Evolutionary conservation across 257 asterid genomes (phyloP).

Genomic region (Catharanthus roseus): DNA sequence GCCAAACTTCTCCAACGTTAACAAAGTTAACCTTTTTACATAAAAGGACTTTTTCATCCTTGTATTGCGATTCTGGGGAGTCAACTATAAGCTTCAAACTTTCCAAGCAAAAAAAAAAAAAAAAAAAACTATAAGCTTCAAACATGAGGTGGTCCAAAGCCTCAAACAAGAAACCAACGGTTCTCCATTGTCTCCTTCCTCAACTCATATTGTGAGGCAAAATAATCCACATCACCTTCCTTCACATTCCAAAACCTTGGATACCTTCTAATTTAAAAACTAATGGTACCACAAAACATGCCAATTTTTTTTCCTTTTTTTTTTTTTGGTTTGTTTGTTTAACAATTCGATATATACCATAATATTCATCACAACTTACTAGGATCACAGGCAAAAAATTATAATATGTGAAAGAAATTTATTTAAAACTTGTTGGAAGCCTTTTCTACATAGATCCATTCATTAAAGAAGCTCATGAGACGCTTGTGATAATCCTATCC

Average conservation of each 20-base stretch:
- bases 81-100: background rate
- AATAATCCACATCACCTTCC: background rate
- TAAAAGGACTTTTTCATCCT: too few relatives aligned
- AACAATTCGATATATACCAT: too few relatives aligned
- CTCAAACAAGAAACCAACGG: background rate
- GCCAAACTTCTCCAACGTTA: too few relatives aligned
- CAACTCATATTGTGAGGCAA: background rate
- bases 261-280: background rate
- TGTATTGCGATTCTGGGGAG: background rate
- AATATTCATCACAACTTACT: too few relatives aligned
- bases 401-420: too few relatives aligned
- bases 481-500: background rate
- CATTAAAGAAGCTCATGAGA: conserved; percentile 4
- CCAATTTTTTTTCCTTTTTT: too few relatives aligned
- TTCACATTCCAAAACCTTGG: background rate
- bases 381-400: too few relatives aligned
- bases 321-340: too few relatives aligned
- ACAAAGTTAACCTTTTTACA: too few relatives aligned
- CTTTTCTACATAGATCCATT: background rate
- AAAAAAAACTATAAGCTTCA: background rate
- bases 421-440: too few relatives aligned
- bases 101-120: background rate
- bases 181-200: background rate
- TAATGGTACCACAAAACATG: too few relatives aligned
- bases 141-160: conserved; percentile 1